phyloP scores from a whole-genome alignment of 2,329 filamentous ascomycete genomes.

The Scolecobasidium constrictum region DNA sequence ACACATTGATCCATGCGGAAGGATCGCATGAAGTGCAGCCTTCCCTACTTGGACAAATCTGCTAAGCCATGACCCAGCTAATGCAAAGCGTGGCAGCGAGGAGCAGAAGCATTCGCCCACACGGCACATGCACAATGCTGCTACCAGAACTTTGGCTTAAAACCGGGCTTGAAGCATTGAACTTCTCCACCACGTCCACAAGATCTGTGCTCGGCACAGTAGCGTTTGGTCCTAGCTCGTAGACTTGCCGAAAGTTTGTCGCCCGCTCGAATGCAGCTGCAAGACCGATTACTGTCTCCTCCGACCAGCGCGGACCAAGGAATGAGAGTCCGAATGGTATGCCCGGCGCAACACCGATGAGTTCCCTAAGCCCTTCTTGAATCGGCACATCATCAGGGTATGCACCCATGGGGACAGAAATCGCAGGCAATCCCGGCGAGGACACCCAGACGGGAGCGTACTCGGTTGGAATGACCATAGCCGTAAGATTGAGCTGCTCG shows the following conservation, averaged over 20 bases:
- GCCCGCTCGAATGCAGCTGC: slow-evolving; percentile 60
- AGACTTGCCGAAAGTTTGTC: slow-evolving; percentile 21
- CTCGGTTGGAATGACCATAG: slow-evolving; percentile 48
- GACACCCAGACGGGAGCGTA: slow-evolving; percentile 39
- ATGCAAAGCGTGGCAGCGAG: too few species aligned
- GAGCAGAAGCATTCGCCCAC: too few species aligned
- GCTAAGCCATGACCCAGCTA: too few species aligned
- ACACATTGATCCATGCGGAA: too few species aligned
- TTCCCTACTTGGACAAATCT: too few species aligned
- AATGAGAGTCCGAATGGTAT: slow-evolving; percentile 51
- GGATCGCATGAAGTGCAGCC: too few species aligned
- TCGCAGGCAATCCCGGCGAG: slow-evolving; percentile 46
- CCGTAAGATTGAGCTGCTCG: slow-evolving; percentile 45
- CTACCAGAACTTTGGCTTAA: too few species aligned
- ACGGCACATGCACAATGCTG: too few species aligned
- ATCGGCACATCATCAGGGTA: slow-evolving; percentile 40
- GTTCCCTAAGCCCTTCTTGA: slow-evolving; percentile 33
- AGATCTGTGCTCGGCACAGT: neutral
- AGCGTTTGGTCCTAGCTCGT: neutral
- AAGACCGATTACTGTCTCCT: slow-evolving; percentile 50
- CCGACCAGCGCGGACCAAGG: slow-evolving; percentile 48
- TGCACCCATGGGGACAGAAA: slow-evolving; percentile 52
- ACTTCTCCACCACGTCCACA: neutral
- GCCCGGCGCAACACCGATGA: slow-evolving; percentile 43
- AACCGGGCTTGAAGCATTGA: too few species aligned